Conservation (phyloP, 805 yeast genomes). For the Saccharomyces cerevisiae region DNA sequence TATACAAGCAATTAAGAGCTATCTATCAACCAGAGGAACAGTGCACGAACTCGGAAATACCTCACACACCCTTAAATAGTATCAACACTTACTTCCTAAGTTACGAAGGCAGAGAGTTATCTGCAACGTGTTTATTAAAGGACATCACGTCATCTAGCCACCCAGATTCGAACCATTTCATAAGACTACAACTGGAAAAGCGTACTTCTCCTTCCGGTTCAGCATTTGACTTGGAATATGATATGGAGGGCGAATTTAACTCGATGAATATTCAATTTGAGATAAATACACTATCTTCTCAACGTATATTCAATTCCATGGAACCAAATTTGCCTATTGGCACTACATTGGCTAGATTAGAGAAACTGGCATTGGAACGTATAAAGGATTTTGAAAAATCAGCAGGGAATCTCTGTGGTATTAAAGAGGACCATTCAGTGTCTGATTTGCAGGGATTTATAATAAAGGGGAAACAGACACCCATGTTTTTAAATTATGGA, state of each 20-base stretch:
- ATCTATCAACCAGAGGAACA: not conserved
- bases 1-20: constrained; percentile 4
- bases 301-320: constrained; percentile 4
- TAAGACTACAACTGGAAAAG: constrained; percentile 12
- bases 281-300: constrained; percentile 16
- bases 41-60: not conserved
- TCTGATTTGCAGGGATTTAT: constrained; percentile 17
- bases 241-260: constrained; percentile 10
- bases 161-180: not conserved
- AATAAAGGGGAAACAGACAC: constrained; percentile 16
- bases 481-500: constrained; percentile 9
- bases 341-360: constrained; percentile 12
- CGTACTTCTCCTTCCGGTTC: not conserved
- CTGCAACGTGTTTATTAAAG: not conserved
- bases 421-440: constrained; percentile 8
- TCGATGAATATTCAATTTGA: constrained; percentile 13
- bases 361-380: constrained; percentile 10
- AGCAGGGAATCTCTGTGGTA: constrained; percentile 11
- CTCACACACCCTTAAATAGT: not conserved
- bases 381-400: constrained; percentile 14
- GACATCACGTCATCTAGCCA: not conserved
- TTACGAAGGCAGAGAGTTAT: not conserved
- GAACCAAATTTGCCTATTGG: constrained; percentile 8
- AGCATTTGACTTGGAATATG: constrained; percentile 11
- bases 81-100: not conserved